Evolutionary conservation across 106 monocot genomes (phyloP).

Genomic region (Dioscorea alata): DNA sequence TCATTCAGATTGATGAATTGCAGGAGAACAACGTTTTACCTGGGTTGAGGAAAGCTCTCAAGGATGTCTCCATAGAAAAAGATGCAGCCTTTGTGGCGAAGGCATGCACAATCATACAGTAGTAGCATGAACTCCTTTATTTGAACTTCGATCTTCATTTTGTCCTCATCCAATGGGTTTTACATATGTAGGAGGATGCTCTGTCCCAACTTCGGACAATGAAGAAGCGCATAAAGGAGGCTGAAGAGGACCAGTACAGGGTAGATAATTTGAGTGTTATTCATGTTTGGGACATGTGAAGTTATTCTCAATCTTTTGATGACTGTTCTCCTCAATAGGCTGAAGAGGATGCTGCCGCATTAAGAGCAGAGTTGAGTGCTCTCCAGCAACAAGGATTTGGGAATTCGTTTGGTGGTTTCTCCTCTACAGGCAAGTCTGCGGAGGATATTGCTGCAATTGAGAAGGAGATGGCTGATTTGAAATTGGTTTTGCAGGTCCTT

Average conservation of each 20-base stretch:
- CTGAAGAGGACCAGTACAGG: conserved; percentile 97
- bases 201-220: conserved; percentile 69
- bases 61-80: conserved; percentile 78
- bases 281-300: neutral
- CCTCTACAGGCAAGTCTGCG: conserved; percentile 21
- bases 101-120: conserved; percentile 23
- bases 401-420: conserved; percentile 32
- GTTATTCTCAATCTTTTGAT: conserved; percentile 9
- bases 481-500: conserved; percentile 53
- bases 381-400: conserved; percentile 61
- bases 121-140: too few relatives aligned
- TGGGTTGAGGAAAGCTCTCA: conserved; percentile 71
- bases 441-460: conserved; percentile 52
- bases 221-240: conserved; percentile 82
- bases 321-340: conserved; percentile 40
- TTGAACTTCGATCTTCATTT: neutral
- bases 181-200: conserved; percentile 77
- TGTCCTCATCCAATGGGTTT: neutral
- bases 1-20: conserved; percentile 2
- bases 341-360: conserved; percentile 92
- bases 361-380: conserved; percentile 88
- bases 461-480: conserved; percentile 70
- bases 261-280: conserved; percentile 23
- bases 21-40: conserved; percentile 73
- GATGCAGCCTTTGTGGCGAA: conserved; percentile 90